phyloP scores from a whole-genome alignment of 179 eudicot species.

The Dionaea muscipula region DNA sequence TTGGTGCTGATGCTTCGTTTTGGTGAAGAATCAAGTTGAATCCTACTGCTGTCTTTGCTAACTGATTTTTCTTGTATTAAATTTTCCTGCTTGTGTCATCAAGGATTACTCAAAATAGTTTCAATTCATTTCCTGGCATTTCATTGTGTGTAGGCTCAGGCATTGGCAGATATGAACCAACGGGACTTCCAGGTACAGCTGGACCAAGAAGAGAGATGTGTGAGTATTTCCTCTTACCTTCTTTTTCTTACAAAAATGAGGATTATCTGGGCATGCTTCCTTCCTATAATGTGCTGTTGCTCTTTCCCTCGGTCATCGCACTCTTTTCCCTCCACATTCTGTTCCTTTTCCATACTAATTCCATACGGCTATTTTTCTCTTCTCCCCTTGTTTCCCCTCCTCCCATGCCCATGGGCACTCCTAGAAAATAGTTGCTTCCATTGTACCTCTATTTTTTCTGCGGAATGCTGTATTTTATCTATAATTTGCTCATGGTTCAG shows the following conservation, averaged over 20 bases:
- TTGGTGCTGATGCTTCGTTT: no score
- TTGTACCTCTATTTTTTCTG: background rate
- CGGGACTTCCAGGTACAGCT: slow-evolving; percentile 62
- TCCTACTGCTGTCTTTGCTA: no score
- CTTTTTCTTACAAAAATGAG: no score
- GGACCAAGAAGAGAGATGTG: slow-evolving; percentile 82
- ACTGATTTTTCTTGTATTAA: no score
- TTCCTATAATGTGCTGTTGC: background rate
- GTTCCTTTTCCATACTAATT: background rate
- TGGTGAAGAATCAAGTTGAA: no score
- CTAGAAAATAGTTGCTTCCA: background rate
- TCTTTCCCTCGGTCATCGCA: background rate
- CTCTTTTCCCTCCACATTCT: background rate
- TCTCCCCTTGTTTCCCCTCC: background rate
- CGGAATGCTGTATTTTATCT: background rate
- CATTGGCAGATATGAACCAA: slow-evolving; percentile 63
- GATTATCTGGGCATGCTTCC: no score
- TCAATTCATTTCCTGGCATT: no score
- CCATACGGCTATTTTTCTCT: background rate
- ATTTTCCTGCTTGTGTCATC: no score
- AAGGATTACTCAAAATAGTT: no score
- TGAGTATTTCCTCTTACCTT: slow-evolving; percentile 24
- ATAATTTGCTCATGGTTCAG: slow-evolving; percentile 26
- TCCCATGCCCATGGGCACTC: background rate
- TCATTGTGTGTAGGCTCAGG: slow-evolving; percentile 33